Conservation (phyloP, 345 rosid species). For the Conringia planisiliqua region DNA sequence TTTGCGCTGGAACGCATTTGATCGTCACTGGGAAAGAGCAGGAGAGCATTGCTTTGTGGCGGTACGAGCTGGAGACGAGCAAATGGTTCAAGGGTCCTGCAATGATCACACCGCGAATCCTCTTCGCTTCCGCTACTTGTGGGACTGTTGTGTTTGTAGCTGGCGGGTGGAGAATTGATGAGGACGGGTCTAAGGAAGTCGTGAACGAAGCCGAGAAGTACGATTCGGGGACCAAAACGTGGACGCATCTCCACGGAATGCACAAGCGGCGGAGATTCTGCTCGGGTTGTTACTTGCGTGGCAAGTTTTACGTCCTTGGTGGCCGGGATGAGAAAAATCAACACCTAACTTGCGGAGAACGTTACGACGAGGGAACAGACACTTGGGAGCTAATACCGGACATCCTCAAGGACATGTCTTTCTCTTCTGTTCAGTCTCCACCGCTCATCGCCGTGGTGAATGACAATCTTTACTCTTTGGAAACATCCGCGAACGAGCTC, state of each 20-base stretch:
- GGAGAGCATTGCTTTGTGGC: slow-evolving; percentile 57
- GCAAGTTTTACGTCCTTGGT: slow-evolving; percentile 73
- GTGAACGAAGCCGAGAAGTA: slow-evolving; percentile 67
- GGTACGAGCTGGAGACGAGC: slow-evolving; percentile 64
- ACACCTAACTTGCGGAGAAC: slow-evolving; percentile 68
- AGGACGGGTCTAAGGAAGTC: slow-evolving; percentile 30
- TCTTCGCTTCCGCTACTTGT: slow-evolving; percentile 75
- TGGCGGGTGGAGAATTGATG: slow-evolving; percentile 49
- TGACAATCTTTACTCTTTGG: slow-evolving; percentile 67
- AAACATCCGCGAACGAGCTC: slow-evolving; percentile 64
- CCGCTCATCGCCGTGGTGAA: slow-evolving; percentile 74
- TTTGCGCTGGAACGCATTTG: slow-evolving; percentile 79
- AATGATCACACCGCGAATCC: slow-evolving; percentile 65
- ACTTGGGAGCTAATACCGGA: slow-evolving; percentile 60
- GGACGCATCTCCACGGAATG: slow-evolving; percentile 66
- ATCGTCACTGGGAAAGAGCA: slow-evolving; percentile 68
- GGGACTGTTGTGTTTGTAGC: slow-evolving; percentile 67
- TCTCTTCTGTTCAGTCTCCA: slow-evolving; percentile 59
- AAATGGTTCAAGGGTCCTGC: slow-evolving; percentile 75
- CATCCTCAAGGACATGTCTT: slow-evolving; percentile 51
- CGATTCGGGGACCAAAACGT: slow-evolving; percentile 57
- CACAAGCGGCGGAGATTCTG: slow-evolving; percentile 48
- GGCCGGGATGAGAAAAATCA: slow-evolving; percentile 53
- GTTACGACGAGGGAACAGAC: slow-evolving; percentile 47
- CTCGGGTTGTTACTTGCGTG: slow-evolving; percentile 71